Base-by-base conservation (phyloP, 2,329 filamentous ascomycete species). In the Alternaria sp. region DNA sequence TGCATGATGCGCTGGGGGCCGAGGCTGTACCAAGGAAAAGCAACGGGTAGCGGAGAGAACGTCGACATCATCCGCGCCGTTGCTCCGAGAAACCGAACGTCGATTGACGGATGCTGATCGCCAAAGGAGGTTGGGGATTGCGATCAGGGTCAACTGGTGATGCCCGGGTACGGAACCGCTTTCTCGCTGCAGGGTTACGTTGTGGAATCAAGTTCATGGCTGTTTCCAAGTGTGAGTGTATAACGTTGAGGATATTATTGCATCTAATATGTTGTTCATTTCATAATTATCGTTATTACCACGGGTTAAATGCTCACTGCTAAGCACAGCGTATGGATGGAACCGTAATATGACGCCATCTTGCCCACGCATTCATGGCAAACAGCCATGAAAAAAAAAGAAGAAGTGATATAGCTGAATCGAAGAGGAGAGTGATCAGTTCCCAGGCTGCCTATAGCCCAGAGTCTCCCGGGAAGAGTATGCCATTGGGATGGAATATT, bases 401-500 rank as follows among this genome's bases (percentile, higher is more conserved):
- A 36, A 36, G 30, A 48, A 36, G 16, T 34, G 14, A 38, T 49
- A 26, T 20, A 49, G 1, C 8, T 39, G 20, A 49, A 49, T 49
- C 5, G 20, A 38, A 38, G 9, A 38, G 6, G 14, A 30, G 7
- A 24, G 8, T 3, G 3, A 12, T 32, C 20, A 26, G 7, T 36
- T 4, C 3, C 22, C 14, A 7, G 1, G 20, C 20, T 18, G 16
- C 4, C 46, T 49, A 48, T 32, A 67, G 53, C 6, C 65, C 65
- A 7, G 59, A 62, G 36, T 68, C 65, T n/a, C 65, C 65, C 14
- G 53, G 56, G 24, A 68, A 65, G 18, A 68, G 41, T 36, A 68
- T 65, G 3, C 65, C 65, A 16, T 57, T 54, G 5, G 56, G 53
- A 20, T 60, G 57, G 16, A 46, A 56, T 30, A 63, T 42, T 3